Base-by-base conservation (phyloP, 805 yeast genomes). In the Yamadazyma tumulicola region DNA sequence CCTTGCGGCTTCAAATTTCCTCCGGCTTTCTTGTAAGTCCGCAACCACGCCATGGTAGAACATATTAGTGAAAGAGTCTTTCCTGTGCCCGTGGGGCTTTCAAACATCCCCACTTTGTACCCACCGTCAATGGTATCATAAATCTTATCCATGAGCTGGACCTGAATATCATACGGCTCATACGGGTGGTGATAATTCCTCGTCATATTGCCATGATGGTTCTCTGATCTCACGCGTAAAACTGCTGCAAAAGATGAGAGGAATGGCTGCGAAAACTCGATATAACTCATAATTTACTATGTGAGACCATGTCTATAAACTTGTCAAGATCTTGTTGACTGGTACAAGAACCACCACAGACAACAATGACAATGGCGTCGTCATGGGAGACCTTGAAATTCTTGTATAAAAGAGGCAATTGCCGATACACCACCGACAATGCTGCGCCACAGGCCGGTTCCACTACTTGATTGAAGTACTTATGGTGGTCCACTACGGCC, bases 81-180 rank as follows among this genome's bases (percentile, higher is more conserved):
- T 3, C 97, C 97, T 1, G 89, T 85, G 5, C 97, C 97, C 0
- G 97, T 89, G 0, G 97, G 97, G 38, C 93, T 81, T 54, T 89
- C 97, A 49, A 89, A 81, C 1, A 89, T 67, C 0, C 94, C 95
- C 2, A 89, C 65, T 51, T 83, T 85, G 48, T 67, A 73, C 8
- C 68, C 64, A 13, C 45, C 45, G 4, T 67, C 64, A 12, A 89
- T 64, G 1, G 85, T 70, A 16, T 73, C 73, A 47, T 83, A 83
- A n/a, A 91, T 69, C 14, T 79, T 74, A 19, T 66, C 61, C 97
- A 89, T 89, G 45, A 89, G 72, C 39, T 80, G 74, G 15, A 72
- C 27, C 54, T 89, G 97, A 42, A 88, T 87, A 17, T 66, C 68
- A 55, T 89, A 89, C 0, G 97, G 97, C 29, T 57, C 51, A 52